Conservation (phyloP, 495 filamentous ascomycete genomes). For the Elasticomyces elasticus region DNA sequence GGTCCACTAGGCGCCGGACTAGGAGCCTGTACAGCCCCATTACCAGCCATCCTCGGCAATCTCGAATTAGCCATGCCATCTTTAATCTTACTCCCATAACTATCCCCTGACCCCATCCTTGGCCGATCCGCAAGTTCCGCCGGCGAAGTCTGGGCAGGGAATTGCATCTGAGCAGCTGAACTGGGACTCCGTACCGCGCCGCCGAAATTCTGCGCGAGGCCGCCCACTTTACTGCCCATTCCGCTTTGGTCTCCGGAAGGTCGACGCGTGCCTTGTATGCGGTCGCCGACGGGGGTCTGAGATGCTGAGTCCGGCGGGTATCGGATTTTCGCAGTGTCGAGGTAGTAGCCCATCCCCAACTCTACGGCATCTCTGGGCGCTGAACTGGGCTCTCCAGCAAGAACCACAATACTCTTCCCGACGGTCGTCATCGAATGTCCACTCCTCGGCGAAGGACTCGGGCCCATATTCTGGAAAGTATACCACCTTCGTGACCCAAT, state of each 20-base stretch:
- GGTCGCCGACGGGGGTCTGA: constrained; percentile 23
- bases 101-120: constrained; percentile 13
- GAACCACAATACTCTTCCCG: constrained; percentile 80
- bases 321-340: constrained; percentile 91
- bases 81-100: background rate
- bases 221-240: background rate
- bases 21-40: constrained; percentile 3
- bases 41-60: constrained; percentile 4
- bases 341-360: constrained; percentile 76
- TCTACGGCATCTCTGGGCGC: constrained; percentile 69
- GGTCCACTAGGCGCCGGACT: constrained; percentile 17
- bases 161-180: background rate
- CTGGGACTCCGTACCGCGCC: constrained; percentile 3
- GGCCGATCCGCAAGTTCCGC: constrained; percentile 8
- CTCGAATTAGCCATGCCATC: background rate
- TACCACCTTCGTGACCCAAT: constrained; percentile 92
- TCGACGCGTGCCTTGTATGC: constrained; percentile 29
- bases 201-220: too few relatives aligned
- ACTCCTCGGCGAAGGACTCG: constrained; percentile 82
- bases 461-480: constrained; percentile 99
- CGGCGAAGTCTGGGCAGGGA: background rate
- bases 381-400: constrained; percentile 90
- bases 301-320: constrained; percentile 56
- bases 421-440: constrained; percentile 97
- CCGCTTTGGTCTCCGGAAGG: constrained; percentile 28